A percentile compares a stretch with the other conserved stretches of the same genome.
Conservation (phyloP, 2,329 filamentous ascomycete genomes). For the Nigrospora sphaerica region DNA sequence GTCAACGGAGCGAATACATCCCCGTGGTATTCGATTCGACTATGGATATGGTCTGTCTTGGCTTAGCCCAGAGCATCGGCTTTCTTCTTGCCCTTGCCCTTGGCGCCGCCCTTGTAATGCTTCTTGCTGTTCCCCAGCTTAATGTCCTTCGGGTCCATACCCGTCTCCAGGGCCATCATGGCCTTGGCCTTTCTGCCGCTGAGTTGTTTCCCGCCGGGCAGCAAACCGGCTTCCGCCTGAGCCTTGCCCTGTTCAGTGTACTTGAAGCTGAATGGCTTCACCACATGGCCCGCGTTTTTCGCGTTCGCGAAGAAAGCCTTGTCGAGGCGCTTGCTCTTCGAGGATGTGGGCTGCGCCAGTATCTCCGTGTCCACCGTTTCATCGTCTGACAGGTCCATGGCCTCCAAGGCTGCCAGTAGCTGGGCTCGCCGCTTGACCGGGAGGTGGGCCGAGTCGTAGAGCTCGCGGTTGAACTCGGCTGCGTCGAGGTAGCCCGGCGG, state of each 20-base stretch:
- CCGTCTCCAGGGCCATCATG: slow-evolving; percentile 77
- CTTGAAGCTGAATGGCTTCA: slow-evolving; percentile 81
- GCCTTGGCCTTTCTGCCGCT: slow-evolving; percentile 77
- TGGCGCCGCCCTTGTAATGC: slow-evolving; percentile 79
- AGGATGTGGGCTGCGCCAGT: slow-evolving; percentile 48
- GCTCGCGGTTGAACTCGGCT: slow-evolving; percentile 75
- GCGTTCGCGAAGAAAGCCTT: slow-evolving; percentile 70
- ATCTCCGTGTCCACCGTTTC: slow-evolving; percentile 39
- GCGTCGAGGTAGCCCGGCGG: slow-evolving; percentile 69
- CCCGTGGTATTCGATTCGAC: too few relatives aligned
- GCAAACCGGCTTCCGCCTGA: slow-evolving; percentile 28
- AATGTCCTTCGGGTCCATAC: slow-evolving; percentile 75
- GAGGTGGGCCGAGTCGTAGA: slow-evolving; percentile 78
- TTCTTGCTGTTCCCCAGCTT: slow-evolving; percentile 68
- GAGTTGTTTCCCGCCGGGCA: slow-evolving; percentile 49
- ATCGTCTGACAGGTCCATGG: slow-evolving; percentile 32
- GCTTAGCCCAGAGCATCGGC: slow-evolving; percentile 22
- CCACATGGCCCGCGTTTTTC: slow-evolving; percentile 55
- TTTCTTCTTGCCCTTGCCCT: slow-evolving; percentile 48
- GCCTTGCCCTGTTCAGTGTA: slow-evolving; percentile 71
- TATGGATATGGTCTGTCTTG: too few relatives aligned
- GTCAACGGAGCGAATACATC: too few relatives aligned
- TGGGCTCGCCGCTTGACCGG: slow-evolving; percentile 72
- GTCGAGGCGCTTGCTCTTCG: slow-evolving; percentile 73
- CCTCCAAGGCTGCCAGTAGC: slow-evolving; percentile 44